These are phyloP conservation scores for Chlamydomonas reinhardtii DNA, from an alignment of 163 green algal species.

Conservation along the genomic window DNA sequence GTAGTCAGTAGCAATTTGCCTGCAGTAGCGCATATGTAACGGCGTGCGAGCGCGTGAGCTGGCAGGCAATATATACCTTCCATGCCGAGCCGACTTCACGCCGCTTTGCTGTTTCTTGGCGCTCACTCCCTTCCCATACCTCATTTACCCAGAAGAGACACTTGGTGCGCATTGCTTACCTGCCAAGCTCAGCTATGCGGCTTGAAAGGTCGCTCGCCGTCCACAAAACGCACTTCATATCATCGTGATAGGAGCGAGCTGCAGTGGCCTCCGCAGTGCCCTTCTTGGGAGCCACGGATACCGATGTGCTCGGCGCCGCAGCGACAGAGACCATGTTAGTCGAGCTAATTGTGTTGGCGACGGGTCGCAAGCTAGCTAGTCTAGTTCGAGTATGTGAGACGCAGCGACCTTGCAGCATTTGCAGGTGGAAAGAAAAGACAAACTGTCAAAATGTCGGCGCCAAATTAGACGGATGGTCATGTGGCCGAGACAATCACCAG, in stretches of 20 bases:
- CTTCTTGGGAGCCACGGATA: no score
- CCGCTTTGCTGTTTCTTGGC: background rate
- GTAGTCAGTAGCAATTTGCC: constrained; percentile 72
- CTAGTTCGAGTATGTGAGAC: no score
- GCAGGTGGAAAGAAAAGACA: no score
- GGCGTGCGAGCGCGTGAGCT: background rate
- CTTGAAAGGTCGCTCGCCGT: background rate
- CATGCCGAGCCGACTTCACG: background rate
- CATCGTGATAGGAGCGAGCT: constrained; percentile 14
- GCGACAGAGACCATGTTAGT: no score
- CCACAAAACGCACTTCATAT: constrained; percentile 25
- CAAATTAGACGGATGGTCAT: no score
- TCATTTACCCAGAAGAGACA: background rate
- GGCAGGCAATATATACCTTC: background rate
- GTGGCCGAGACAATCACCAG: no score
- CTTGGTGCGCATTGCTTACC: background rate
- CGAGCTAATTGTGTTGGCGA: no score
- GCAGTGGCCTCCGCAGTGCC: background rate
- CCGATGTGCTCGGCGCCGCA: no score
- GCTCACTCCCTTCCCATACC: background rate
- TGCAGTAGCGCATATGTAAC: background rate
- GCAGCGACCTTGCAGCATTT: no score
- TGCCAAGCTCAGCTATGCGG: constrained; percentile 14
- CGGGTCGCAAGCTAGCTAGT: no score
- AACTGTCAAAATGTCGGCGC: no score